phyloP scores from a whole-genome alignment of 2,329 filamentous ascomycete species.

The Paracoccidioides lutzii region DNA sequence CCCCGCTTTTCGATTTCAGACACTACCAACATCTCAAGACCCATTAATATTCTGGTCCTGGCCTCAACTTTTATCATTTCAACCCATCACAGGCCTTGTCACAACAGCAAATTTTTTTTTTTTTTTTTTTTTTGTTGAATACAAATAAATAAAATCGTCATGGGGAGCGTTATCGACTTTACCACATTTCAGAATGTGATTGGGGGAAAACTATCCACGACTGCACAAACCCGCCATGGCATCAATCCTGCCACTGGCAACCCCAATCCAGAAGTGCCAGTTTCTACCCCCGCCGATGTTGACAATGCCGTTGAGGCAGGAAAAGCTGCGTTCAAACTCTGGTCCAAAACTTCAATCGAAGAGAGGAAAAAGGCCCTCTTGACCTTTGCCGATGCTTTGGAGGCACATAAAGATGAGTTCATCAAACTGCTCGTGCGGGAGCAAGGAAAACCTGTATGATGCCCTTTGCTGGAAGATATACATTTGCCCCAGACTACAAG shows the following conservation, averaged over 20 bases:
- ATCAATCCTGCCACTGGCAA: constrained; percentile 41
- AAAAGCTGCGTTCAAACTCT: constrained; percentile 35
- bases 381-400: constrained; percentile 24
- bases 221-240: constrained; percentile 34
- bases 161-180: not conserved
- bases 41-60: too few relatives aligned
- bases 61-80: too few relatives aligned
- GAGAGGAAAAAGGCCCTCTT: constrained; percentile 22
- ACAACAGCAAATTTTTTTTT: not conserved
- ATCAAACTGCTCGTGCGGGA: constrained; percentile 30
- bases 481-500: not conserved
- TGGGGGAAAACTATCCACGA: constrained; percentile 36
- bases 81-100: not conserved
- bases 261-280: constrained; percentile 39
- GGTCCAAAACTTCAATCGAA: constrained; percentile 28
- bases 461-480: not conserved
- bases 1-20: too few relatives aligned
- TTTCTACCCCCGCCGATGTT: constrained; percentile 38
- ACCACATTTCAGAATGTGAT: constrained; percentile 35
- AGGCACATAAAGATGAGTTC: constrained; percentile 25
- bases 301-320: constrained; percentile 39
- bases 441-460: constrained; percentile 27
- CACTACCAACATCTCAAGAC: too few relatives aligned
- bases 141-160: not conserved
- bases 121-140: not conserved